Percentiles rank a stretch among this genome's conserved stretches.
Conservation (phyloP, 257 asterid genomes). For the Solanum etuberosum region DNA sequence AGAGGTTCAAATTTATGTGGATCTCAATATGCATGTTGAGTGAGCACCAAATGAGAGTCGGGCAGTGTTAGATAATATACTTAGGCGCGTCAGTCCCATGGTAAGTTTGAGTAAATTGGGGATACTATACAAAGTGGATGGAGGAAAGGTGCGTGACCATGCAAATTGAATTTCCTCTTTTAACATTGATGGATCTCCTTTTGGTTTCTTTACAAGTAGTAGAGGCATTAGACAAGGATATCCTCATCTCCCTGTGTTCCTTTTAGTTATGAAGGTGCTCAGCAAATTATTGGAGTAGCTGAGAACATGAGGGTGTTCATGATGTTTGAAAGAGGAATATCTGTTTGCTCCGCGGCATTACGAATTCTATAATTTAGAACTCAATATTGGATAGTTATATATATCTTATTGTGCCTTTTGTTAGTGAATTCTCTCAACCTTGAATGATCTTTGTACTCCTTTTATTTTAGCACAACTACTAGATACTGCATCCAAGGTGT, state of each 20-base stretch:
- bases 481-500: conserved; percentile 72
- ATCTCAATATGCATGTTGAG: neutral
- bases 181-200: neutral
- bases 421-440: neutral
- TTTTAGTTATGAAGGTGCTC: neutral
- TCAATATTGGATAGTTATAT: neutral
- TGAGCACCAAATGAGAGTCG: neutral
- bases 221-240: neutral
- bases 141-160: neutral
- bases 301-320: neutral
- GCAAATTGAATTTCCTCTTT: neutral
- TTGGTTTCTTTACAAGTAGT: neutral
- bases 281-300: neutral
- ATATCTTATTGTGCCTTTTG: neutral
- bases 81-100: neutral
- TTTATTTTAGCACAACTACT: conserved; percentile 54
- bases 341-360: neutral
- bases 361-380: neutral
- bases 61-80: neutral
- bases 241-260: neutral
- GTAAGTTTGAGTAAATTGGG: neutral
- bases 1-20: neutral
- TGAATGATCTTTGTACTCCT: conserved; percentile 1
- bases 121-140: neutral
- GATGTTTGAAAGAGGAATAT: neutral